Evolutionary conservation across 805 yeast species (phyloP), one percentile per base, ranked within the genome.

Genomic region (Ogataea angusta): DNA sequence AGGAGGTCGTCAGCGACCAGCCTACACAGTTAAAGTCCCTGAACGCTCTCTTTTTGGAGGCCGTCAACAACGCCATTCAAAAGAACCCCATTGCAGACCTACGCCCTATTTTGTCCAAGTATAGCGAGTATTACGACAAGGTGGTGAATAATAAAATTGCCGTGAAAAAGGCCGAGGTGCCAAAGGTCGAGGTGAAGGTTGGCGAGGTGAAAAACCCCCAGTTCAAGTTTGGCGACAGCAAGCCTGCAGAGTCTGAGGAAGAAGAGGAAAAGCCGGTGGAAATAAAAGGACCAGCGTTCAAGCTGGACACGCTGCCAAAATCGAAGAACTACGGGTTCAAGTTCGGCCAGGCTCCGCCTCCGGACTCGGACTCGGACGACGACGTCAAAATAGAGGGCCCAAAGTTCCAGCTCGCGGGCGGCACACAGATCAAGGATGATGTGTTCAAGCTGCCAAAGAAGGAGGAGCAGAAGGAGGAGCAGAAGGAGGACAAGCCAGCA

Each of bases 341-440:
- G 21, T 70, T 78, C 42, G 69, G 68, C 13, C 43, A 53, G 17
- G 63, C 51, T 16, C 64, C 67, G 4, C 58, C 60, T 19, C 57
- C 56, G 14, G 63, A 58, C 29, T 44, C 53, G 7, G 58, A 76
- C 32, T 69, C 76, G 1, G 85, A 79, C 24, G 78, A 79, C 15
- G 85, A 79, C 26, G 62, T 80, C 18, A 82, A 80, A 56, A 73
- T 83, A 21, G 76, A 85, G 59, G 95, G 95, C 1, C 95, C 95
- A 15, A 62, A 69, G 10, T 86, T 86, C 57, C 72, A 70, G 7
- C 47, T 76, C 22, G 59, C 56, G 12, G 53, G 66, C 2, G 49
- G 48, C 21, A 68, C 72, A 21, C 72, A 75, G 36, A 48, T 50
- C 7, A 48, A 53, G 15, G 60, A 56, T 31, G 45, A 62, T 29